Conservation (phyloP, 1,284 basidiomycete genomes). For the Ganoderma meredithae region DNA sequence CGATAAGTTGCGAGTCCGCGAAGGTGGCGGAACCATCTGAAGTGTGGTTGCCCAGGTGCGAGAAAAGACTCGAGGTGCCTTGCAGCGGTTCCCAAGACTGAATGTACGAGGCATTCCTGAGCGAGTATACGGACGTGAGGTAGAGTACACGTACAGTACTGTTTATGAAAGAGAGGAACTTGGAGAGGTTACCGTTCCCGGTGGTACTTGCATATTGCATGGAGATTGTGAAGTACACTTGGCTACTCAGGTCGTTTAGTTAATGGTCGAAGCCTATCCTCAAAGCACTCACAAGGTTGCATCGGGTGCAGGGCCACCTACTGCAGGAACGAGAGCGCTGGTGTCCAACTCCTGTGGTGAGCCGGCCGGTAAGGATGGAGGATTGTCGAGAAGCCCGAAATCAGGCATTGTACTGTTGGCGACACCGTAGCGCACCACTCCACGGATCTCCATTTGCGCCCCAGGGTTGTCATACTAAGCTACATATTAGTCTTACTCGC, state of each 20-base stretch:
- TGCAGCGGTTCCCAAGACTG: constrained; percentile 44
- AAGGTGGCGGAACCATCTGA: constrained; percentile 31
- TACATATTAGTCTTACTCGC: constrained; percentile 12
- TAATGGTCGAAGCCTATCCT: constrained; percentile 10
- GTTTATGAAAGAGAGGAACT: constrained; percentile 51
- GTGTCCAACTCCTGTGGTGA: constrained; percentile 36
- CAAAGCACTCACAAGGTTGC: constrained; percentile 30
- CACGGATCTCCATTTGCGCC: constrained; percentile 43
- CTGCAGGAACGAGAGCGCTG: constrained; percentile 38
- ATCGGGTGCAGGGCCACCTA: constrained; percentile 33
- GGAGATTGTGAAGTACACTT: constrained; percentile 40
- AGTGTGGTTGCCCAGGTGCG: constrained; percentile 32
- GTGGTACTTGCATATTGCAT: constrained; percentile 44
- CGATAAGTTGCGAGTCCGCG: constrained; percentile 39
- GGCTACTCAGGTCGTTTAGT: constrained; percentile 24
- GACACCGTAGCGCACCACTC: constrained; percentile 43
- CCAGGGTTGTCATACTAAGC: constrained; percentile 42
- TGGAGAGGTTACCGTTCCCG: constrained; percentile 32
- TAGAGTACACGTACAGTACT: constrained; percentile 37
- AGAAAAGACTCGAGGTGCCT: constrained; percentile 39
- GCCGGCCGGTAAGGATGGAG: constrained; percentile 28
- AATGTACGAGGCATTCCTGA: background rate
- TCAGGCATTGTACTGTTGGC: constrained; percentile 29
- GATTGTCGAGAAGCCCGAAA: constrained; percentile 30
- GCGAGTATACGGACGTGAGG: background rate